A percentile compares a stretch with the other conserved stretches of the same genome.
phyloP scores from a whole-genome alignment of 768 basidiomycete genomes.

The Termitomyces bulborhizus region DNA sequence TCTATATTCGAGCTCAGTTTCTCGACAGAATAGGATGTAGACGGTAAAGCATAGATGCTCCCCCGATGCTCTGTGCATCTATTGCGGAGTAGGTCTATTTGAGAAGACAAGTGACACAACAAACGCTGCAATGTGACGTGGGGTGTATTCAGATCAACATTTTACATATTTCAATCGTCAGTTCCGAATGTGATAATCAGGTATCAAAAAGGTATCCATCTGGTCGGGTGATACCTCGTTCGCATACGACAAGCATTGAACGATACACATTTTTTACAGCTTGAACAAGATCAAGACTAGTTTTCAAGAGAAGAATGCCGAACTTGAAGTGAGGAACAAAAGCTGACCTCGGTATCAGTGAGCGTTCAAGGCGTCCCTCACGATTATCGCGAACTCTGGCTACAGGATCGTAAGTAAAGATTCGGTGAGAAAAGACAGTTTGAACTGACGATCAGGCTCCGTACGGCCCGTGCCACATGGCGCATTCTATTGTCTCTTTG shows the following conservation, averaged over 20 bases:
- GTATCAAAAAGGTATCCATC: neutral
- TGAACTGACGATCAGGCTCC: neutral
- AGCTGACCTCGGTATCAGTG: neutral
- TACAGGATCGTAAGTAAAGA: neutral
- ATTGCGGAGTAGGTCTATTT: neutral
- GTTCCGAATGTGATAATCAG: neutral
- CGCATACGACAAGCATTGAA: neutral
- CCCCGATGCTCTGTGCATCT: neutral
- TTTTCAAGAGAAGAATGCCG: neutral
- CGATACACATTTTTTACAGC: neutral
- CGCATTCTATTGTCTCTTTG: neutral
- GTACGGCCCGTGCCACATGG: neutral
- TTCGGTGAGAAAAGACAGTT: neutral
- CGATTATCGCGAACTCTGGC: neutral
- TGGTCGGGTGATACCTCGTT: neutral
- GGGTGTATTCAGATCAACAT: neutral
- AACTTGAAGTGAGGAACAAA: neutral
- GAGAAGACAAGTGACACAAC: neutral
- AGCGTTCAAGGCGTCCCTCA: neutral
- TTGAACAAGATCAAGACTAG: no score
- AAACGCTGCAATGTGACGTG: neutral
- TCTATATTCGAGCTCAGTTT: neutral
- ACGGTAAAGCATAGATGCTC: neutral
- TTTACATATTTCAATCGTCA: neutral
- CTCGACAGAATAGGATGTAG: neutral